Evolutionary conservation across 225 moss, liverwort and hornwort species (phyloP).

Genomic region (Marchantia paleacea): DNA sequence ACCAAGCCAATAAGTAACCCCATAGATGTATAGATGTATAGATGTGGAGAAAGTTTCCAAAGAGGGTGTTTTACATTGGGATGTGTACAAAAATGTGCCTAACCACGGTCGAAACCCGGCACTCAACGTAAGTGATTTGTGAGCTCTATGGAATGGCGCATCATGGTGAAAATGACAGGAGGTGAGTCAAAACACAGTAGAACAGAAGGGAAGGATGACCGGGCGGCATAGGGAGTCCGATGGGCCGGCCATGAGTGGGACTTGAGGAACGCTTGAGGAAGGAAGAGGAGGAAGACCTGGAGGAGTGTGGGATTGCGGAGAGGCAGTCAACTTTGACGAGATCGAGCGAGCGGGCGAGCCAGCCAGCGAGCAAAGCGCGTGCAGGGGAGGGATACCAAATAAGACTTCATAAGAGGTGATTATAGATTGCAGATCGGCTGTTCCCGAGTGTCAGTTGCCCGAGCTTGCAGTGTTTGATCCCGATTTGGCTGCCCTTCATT

Average conservation of each 20-base stretch:
- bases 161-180: no score
- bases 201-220: no score
- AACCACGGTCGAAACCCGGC: no score
- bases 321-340: conserved; percentile 17
- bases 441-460: neutral
- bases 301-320: neutral
- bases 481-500: neutral
- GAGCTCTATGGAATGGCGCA: no score
- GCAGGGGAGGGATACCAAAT: neutral
- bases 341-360: neutral
- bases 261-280: neutral
- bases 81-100: no score
- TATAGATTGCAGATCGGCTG: neutral
- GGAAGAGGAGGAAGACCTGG: neutral
- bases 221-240: no score
- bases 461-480: neutral
- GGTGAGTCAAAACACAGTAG: no score
- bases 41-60: no score
- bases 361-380: neutral
- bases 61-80: no score
- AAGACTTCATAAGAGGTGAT: neutral
- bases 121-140: no score
- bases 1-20: no score
- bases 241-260: neutral
- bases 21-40: no score